Evolutionary conservation across 495 filamentous ascomycete genomes (phyloP).

Genomic region (Penicillium angulare): DNA sequence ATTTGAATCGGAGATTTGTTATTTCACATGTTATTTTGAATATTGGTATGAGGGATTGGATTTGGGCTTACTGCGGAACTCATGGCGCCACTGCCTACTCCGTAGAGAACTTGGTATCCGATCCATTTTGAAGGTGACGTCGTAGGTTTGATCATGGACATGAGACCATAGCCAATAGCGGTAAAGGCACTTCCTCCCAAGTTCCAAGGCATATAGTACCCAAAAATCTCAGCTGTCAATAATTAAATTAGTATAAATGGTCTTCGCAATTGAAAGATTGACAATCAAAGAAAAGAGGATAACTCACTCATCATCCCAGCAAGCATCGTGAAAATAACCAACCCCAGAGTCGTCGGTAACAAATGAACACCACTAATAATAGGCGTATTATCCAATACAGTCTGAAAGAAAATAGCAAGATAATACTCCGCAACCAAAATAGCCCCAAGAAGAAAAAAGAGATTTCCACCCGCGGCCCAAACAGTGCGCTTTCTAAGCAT

Average conservation of each 20-base stretch:
- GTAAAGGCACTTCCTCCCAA: slow-evolving; percentile 49
- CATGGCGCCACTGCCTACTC: slow-evolving; percentile 41
- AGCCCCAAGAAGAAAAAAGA: slow-evolving; percentile 41
- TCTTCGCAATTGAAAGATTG: background rate
- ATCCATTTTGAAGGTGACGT: slow-evolving; percentile 57
- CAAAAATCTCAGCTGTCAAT: background rate
- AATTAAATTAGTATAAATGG: background rate
- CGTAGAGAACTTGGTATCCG: slow-evolving; percentile 65
- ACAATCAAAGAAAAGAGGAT: background rate
- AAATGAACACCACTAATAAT: slow-evolving; percentile 65
- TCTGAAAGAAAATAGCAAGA: slow-evolving; percentile 77
- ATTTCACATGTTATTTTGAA: slow-evolving; percentile 13
- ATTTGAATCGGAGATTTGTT: background rate
- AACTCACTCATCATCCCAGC: slow-evolving; percentile 40
- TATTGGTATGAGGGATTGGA: background rate
- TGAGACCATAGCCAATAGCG: slow-evolving; percentile 62
- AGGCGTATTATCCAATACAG: slow-evolving; percentile 60
- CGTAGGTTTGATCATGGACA: slow-evolving; percentile 54
- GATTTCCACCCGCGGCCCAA: slow-evolving; percentile 23
- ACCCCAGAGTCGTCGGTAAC: slow-evolving; percentile 59
- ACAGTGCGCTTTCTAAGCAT: slow-evolving; percentile 63
- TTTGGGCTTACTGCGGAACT: slow-evolving; percentile 21
- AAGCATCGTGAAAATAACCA: slow-evolving; percentile 49
- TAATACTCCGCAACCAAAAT: slow-evolving; percentile 53
- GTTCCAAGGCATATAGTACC: slow-evolving; percentile 69